These are phyloP conservation scores for Caryopteris hybrid DNA, from an alignment of 305 asterid species.

Conservation along the genomic window DNA sequence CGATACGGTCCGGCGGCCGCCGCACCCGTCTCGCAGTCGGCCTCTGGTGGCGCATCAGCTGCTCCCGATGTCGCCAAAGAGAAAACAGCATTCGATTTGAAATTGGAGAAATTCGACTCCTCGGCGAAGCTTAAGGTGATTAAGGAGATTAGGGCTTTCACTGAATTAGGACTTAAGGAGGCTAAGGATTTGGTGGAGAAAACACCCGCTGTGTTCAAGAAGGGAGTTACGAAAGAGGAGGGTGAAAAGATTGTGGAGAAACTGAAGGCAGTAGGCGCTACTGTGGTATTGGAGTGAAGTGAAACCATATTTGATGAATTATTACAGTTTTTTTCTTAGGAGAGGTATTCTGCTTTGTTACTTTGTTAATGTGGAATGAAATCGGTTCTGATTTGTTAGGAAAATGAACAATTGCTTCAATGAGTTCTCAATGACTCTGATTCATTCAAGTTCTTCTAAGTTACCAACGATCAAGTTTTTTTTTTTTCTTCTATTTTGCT, in stretches of 20 bases:
- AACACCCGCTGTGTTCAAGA: slow-evolving; percentile 65
- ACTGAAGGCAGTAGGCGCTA: slow-evolving; percentile 74
- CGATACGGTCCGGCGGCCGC: slow-evolving; percentile 49
- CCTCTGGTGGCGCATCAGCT: slow-evolving; percentile 31
- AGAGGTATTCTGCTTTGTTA: not conserved
- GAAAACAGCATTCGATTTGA: slow-evolving; percentile 64
- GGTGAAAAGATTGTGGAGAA: slow-evolving; percentile 62
- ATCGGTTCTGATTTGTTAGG: slow-evolving; percentile 7
- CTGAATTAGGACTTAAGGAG: slow-evolving; percentile 75
- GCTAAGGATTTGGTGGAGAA: slow-evolving; percentile 88
- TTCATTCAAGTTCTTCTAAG: slow-evolving; percentile 4
- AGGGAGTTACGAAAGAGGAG: slow-evolving; percentile 66
- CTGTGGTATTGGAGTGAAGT: slow-evolving; percentile 58
- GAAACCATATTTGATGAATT: not conserved
- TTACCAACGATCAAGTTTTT: slow-evolving; percentile 6
- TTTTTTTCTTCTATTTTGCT: not conserved
- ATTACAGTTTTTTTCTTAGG: not conserved
- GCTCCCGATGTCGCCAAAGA: slow-evolving; percentile 49
- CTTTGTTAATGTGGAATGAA: slow-evolving; percentile 15
- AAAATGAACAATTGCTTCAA: slow-evolving; percentile 1
- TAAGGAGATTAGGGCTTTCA: slow-evolving; percentile 72
- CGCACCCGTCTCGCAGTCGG: slow-evolving; percentile 25
- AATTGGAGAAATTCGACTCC: slow-evolving; percentile 67
- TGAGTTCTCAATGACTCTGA: not conserved
- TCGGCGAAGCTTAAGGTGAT: slow-evolving; percentile 76